These are phyloP conservation scores for Mycosphaerella sp. DNA, from an alignment of 2,329 filamentous ascomycete species.

Conservation along the genomic window DNA sequence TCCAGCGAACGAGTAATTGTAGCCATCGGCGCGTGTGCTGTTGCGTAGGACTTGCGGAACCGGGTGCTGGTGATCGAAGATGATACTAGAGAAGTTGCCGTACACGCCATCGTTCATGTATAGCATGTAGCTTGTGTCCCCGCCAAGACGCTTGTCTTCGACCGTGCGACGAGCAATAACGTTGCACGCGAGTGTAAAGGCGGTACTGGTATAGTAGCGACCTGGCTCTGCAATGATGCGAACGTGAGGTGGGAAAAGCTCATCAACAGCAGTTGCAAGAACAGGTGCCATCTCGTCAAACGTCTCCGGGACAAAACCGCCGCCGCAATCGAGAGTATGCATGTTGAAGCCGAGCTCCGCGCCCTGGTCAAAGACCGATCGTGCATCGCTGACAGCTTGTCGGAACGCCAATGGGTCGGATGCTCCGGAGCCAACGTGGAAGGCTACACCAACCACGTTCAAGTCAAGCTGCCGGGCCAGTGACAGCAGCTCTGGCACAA, in stretches of 20 bases:
- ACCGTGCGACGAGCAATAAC: slow-evolving; percentile 92
- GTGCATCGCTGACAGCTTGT: slow-evolving; percentile 85
- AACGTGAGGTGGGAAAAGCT: slow-evolving; percentile 77
- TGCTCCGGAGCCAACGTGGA: slow-evolving; percentile 94
- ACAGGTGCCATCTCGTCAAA: slow-evolving; percentile 87
- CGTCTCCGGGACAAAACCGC: slow-evolving; percentile 83
- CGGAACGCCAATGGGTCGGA: slow-evolving; percentile 88
- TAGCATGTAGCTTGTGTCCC: slow-evolving; percentile 79
- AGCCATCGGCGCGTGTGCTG: slow-evolving; percentile 24
- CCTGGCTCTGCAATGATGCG: slow-evolving; percentile 93
- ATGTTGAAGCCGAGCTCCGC: slow-evolving; percentile 68
- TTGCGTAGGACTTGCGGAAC: slow-evolving; percentile 65
- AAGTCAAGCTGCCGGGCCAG: slow-evolving; percentile 76
- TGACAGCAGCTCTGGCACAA: slow-evolving; percentile 67
- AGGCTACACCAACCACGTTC: slow-evolving; percentile 92
- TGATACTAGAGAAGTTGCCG: slow-evolving; percentile 98
- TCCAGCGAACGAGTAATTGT: slow-evolving; percentile 27
- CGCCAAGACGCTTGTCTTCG: slow-evolving; percentile 53
- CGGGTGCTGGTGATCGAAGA: slow-evolving; percentile 96
- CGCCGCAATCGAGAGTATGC: slow-evolving; percentile 87
- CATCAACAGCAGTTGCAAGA: slow-evolving; percentile 71
- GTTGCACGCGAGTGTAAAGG: slow-evolving; percentile 92
- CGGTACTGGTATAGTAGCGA: slow-evolving; percentile 88
- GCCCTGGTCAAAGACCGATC: slow-evolving; percentile 82
- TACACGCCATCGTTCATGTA: slow-evolving; percentile 98